A percentile compares a stretch with the other conserved stretches of the same genome.
These are phyloP conservation scores for Neonectria sp. DNA, from an alignment of 2,329 filamentous ascomycete genomes.

Conservation along the genomic window DNA sequence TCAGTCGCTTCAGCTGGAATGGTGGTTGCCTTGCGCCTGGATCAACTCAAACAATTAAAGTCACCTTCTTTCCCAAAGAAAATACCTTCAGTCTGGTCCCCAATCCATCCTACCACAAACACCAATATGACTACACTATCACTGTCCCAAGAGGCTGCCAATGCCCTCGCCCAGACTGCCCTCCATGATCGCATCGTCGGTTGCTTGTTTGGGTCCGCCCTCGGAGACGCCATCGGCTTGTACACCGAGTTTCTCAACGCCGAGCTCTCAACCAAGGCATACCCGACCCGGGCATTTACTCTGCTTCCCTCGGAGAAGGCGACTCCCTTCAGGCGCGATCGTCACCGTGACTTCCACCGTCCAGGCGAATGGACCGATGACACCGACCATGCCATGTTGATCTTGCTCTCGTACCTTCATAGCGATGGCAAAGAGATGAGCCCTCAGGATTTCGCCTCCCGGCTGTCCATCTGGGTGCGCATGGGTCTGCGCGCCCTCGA, in stretches of 20 bases:
- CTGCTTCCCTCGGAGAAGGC: conserved; percentile 53
- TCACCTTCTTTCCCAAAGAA: not conserved
- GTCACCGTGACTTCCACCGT: conserved; percentile 59
- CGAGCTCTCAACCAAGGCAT: conserved; percentile 51
- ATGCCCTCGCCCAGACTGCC: conserved; percentile 36
- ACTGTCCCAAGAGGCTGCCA: conserved; percentile 35
- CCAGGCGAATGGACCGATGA: conserved; percentile 68
- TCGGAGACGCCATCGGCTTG: conserved; percentile 68
- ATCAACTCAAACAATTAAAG: not conserved
- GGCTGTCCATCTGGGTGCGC: conserved; percentile 63
- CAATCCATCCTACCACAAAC: not conserved
- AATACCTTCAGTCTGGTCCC: not conserved
- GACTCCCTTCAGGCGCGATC: conserved; percentile 61
- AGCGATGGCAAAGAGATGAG: conserved; percentile 55
- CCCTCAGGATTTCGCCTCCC: conserved; percentile 59
- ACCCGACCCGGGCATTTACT: conserved; percentile 57
- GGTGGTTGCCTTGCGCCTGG: conserved; percentile 28
- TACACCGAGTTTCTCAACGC: conserved; percentile 68
- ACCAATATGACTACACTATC: conserved; percentile 29
- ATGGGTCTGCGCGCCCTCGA: conserved; percentile 63
- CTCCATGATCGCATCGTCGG: conserved; percentile 59
- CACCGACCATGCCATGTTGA: conserved; percentile 67
- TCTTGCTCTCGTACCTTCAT: conserved; percentile 64
- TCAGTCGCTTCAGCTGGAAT: conserved; percentile 24
- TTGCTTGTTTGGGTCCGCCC: conserved; percentile 64